Conservation (phyloP, 257 asterid genomes). For the Solanum acaule region DNA sequence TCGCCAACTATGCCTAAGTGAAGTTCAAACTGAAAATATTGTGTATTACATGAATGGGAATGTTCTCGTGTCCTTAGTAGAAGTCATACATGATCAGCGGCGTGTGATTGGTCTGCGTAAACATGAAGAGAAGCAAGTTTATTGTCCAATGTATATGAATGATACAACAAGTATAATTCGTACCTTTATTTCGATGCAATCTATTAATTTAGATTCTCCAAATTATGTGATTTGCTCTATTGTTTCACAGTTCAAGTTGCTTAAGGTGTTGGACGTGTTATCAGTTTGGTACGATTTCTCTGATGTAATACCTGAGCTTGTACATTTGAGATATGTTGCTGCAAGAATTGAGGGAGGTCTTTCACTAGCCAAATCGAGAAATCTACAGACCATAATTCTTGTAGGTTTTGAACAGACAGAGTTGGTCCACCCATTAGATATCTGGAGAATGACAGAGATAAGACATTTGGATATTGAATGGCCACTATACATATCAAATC, state of each 20-base stretch:
- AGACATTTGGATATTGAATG: background rate
- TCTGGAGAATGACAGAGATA: background rate
- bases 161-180: background rate
- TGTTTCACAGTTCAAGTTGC: background rate
- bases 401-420: rapidly evolving
- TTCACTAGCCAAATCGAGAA: background rate
- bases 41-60: background rate
- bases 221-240: background rate
- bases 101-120: background rate
- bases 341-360: background rate
- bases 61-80: background rate
- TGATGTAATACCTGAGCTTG: background rate
- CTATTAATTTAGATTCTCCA: background rate
- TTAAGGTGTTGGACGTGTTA: background rate
- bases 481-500: background rate
- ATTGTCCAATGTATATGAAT: no score
- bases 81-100: background rate
- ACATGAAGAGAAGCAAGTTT: background rate
- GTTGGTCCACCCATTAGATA: background rate
- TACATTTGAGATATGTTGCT: background rate
- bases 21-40: background rate
- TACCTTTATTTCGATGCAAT: background rate
- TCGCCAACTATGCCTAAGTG: background rate
- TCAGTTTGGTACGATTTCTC: no score
- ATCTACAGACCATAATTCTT: background rate